A percentile compares a stretch with the other conserved stretches of the same genome.
These are phyloP conservation scores for Silene conica DNA, from an alignment of 148 eudicot genomes.

Conservation along the genomic window DNA sequence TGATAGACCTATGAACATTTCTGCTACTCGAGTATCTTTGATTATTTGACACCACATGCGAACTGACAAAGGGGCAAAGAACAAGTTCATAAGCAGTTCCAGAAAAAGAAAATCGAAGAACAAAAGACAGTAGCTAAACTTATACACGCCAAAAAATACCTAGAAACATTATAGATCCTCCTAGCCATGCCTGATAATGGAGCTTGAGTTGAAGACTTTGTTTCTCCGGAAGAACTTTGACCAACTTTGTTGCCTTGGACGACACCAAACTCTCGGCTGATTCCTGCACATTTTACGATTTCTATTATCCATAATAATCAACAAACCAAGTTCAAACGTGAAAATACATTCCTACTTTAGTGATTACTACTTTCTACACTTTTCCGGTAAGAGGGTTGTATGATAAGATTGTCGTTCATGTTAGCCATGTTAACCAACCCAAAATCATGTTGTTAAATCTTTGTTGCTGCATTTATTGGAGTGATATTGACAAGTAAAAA, in stretches of 20 bases:
- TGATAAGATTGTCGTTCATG: too few relatives aligned
- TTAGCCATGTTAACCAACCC: too few relatives aligned
- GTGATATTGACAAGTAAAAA: neutral
- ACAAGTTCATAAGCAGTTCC: neutral
- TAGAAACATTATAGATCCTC: slow-evolving; percentile 27
- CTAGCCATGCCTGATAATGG: slow-evolving; percentile 36
- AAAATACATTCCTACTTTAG: neutral
- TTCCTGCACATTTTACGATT: slow-evolving; percentile 35
- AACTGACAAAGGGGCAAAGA: slow-evolving; percentile 25
- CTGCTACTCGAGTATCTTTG: slow-evolving; percentile 38
- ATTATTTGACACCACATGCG: slow-evolving; percentile 35
- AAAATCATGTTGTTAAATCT: neutral
- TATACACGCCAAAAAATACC: slow-evolving; percentile 2
- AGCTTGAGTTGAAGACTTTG: slow-evolving; percentile 34
- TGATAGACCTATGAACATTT: slow-evolving; percentile 29
- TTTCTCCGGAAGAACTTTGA: slow-evolving; percentile 43
- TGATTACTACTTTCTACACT: too few relatives aligned
- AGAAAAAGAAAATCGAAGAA: neutral
- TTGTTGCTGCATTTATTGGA: neutral
- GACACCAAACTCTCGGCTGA: slow-evolving; percentile 72
- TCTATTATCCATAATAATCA: neutral
- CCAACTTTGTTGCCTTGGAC: slow-evolving; percentile 79
- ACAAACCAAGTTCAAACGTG: neutral
- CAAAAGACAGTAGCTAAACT: neutral
- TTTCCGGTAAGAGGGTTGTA: too few relatives aligned